A percentile compares a stretch with the other conserved stretches of the same genome.
phyloP scores from a whole-genome alignment of 495 filamentous ascomycete genomes.

The Apiosordaria backusii region DNA sequence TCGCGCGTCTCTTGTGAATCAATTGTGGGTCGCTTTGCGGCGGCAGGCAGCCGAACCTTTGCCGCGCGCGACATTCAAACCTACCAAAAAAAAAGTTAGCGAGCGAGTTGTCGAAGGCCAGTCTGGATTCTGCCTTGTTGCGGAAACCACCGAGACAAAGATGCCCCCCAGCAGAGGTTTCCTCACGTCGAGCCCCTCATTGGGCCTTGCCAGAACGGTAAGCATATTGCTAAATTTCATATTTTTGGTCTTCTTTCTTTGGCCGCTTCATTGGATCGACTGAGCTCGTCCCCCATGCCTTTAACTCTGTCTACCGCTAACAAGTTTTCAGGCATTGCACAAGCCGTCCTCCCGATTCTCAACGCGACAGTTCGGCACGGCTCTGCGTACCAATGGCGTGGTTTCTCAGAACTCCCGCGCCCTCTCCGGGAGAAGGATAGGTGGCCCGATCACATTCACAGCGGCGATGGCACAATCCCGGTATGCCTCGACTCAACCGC shows the following conservation, averaged over 20 bases:
- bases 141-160: slow-evolving; percentile 19
- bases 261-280: background rate
- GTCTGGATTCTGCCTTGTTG: background rate
- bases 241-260: background rate
- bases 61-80: background rate
- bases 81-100: background rate
- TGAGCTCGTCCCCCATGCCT: background rate
- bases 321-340: slow-evolving; percentile 14
- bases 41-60: background rate
- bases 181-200: slow-evolving; percentile 39
- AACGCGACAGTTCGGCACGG: slow-evolving; percentile 32
- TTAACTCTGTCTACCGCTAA: slow-evolving; percentile 1
- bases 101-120: background rate
- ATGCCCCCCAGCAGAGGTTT: slow-evolving; percentile 56
- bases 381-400: slow-evolving; percentile 21
- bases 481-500: slow-evolving; percentile 34
- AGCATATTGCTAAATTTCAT: slow-evolving; percentile 7
- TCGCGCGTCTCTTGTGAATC: background rate
- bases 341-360: slow-evolving; percentile 12
- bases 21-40: background rate
- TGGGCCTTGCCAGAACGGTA: slow-evolving; percentile 38
- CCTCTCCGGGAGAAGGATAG: slow-evolving; percentile 22
- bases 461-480: slow-evolving; percentile 25
- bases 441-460: slow-evolving; percentile 14
- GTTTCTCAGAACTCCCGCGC: background rate